These are phyloP conservation scores for Exophiala mesophila DNA, from an alignment of 2,329 filamentous ascomycete species.

Conservation along the genomic window DNA sequence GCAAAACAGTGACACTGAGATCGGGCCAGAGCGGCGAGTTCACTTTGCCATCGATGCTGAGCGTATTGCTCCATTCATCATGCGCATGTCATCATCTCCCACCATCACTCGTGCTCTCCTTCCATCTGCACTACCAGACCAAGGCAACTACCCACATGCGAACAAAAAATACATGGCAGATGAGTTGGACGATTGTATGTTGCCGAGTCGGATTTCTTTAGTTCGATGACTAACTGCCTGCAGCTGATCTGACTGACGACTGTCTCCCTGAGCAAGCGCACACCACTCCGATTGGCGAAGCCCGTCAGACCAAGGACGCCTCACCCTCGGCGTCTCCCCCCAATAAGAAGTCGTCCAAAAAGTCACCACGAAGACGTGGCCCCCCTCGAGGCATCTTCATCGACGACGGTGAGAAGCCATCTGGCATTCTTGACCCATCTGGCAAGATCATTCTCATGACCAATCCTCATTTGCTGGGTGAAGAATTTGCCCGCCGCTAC, in stretches of 20 bases:
- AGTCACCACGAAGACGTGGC: conserved; percentile 40
- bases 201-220: conserved; percentile 6
- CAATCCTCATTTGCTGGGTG: conserved; percentile 33
- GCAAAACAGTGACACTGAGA: conserved; percentile 32
- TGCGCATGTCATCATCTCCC: conserved; percentile 23
- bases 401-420: conserved; percentile 44
- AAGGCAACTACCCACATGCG: conserved; percentile 4
- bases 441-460: conserved; percentile 47
- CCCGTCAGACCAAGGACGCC: conserved; percentile 3
- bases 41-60: conserved; percentile 53
- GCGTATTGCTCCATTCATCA: conserved; percentile 6
- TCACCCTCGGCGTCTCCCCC: conserved; percentile 13
- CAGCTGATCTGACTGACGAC: conserved; percentile 25
- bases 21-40: conserved; percentile 55
- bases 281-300: conserved; percentile 57
- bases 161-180: conserved; percentile 12
- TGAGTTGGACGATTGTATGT: conserved; percentile 24
- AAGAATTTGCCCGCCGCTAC: conserved; percentile 38
- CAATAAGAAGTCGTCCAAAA: conserved; percentile 30
- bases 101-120: conserved; percentile 26
- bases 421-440: conserved; percentile 44
- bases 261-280: conserved; percentile 46
- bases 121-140: conserved; percentile 24
- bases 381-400: conserved; percentile 46
- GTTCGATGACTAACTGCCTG: conserved; percentile 19